phyloP scores from a whole-genome alignment of 2,329 filamentous ascomycete species.

The Calonectria ilicicola region DNA sequence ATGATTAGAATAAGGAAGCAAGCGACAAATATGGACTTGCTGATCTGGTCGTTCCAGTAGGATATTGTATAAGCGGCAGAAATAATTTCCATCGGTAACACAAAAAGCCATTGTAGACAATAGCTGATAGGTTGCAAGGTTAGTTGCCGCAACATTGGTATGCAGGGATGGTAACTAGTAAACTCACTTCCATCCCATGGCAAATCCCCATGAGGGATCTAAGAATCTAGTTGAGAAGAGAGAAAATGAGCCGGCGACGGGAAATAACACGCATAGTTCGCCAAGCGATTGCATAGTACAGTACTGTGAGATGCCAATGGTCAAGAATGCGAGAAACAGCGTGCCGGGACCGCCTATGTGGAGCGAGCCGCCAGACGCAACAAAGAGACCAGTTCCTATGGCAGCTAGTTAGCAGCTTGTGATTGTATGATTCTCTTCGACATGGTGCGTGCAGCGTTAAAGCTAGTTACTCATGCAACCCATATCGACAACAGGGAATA shows the following conservation, averaged over 20 bases:
- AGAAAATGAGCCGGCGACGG: slow-evolving; percentile 90
- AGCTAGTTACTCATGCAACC: neutral
- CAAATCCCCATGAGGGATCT: slow-evolving; percentile 95
- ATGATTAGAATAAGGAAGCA: slow-evolving; percentile 84
- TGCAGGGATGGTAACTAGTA: neutral
- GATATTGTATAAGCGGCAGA: slow-evolving; percentile 85
- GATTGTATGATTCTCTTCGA: neutral
- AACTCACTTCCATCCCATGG: slow-evolving; percentile 91
- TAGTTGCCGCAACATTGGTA: neutral
- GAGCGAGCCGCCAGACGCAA: slow-evolving; percentile 82
- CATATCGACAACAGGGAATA: neutral
- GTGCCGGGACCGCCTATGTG: slow-evolving; percentile 80
- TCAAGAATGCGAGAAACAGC: slow-evolving; percentile 77
- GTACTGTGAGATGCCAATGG: slow-evolving; percentile 89
- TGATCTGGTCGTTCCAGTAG: slow-evolving; percentile 77
- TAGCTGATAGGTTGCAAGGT: slow-evolving; percentile 65
- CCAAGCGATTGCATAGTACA: slow-evolving; percentile 92
- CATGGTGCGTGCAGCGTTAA: neutral
- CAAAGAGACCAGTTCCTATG: slow-evolving; percentile 83
- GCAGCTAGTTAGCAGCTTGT: neutral
- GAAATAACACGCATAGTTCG: slow-evolving; percentile 89
- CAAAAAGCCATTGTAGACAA: slow-evolving; percentile 86
- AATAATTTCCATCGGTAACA: slow-evolving; percentile 87
- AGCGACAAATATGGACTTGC: slow-evolving; percentile 81
- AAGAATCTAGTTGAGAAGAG: slow-evolving; percentile 92